Conservation (phyloP, 2,329 filamentous ascomycete species). For the Aschersonia sp. region DNA sequence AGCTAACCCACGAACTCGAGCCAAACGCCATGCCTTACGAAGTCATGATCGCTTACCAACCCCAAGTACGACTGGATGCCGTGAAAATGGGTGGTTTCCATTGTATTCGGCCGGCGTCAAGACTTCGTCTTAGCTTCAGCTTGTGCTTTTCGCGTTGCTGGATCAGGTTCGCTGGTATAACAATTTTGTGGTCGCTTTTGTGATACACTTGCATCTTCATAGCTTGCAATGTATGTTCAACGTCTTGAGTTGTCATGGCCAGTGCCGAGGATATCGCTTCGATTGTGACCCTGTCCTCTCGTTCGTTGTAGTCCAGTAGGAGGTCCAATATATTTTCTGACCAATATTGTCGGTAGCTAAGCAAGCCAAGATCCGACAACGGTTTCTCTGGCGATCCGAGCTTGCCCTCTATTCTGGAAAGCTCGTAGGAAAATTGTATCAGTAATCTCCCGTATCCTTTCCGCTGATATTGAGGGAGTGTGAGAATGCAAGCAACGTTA, state of each 20-base stretch:
- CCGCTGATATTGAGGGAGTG: conserved; percentile 87
- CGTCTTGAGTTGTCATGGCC: conserved; percentile 95
- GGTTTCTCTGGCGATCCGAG: conserved; percentile 95
- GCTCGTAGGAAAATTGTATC: conserved; percentile 95
- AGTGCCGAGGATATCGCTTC: conserved; percentile 67
- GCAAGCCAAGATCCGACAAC: conserved; percentile 77
- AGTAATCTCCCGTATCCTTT: conserved; percentile 86
- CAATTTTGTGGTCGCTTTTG: conserved; percentile 92
- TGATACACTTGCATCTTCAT: conserved; percentile 92
- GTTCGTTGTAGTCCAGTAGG: conserved; percentile 57
- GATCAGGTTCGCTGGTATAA: conserved; percentile 73
- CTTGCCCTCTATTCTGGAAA: conserved; percentile 89
- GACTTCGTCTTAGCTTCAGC: conserved; percentile 58
- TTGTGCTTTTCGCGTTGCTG: conserved; percentile 68
- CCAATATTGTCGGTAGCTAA: conserved; percentile 97
- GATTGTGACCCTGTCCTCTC: conserved; percentile 62
- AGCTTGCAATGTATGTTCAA: conserved; percentile 86
- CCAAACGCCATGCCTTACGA: background rate
- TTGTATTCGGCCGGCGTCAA: conserved; percentile 66
- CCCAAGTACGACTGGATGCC: conserved; percentile 83
- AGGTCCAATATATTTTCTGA: conserved; percentile 85
- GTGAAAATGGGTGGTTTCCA: conserved; percentile 97
- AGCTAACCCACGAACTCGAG: too few species aligned
- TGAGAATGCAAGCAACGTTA: conserved; percentile 96
- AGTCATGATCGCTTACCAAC: conserved; percentile 48